phyloP scores from a whole-genome alignment of 2,329 filamentous ascomycete genomes.

The Phyllosticta paracitricarpa region DNA sequence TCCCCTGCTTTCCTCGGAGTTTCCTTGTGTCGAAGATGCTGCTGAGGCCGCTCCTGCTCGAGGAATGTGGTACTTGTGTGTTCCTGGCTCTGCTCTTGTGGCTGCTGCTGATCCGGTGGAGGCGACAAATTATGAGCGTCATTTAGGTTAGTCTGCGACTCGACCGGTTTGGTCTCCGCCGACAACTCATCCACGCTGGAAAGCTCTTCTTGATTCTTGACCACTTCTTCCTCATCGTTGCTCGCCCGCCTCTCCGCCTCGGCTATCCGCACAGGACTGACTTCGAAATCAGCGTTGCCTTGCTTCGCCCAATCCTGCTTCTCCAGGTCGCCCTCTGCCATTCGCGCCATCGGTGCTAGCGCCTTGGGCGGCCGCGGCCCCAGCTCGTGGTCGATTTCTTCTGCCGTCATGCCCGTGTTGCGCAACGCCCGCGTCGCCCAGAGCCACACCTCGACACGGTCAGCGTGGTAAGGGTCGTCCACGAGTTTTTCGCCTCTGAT shows the following conservation, averaged over 20 bases:
- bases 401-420: not conserved
- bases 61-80: not conserved
- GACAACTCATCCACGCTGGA: not conserved
- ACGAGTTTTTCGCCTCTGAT: not conserved
- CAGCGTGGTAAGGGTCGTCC: not conserved
- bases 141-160: not conserved
- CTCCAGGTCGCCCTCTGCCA: not conserved
- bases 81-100: not conserved
- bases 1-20: too few relatives aligned
- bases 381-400: not conserved
- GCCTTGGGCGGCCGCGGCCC: not conserved
- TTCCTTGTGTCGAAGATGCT: too few relatives aligned
- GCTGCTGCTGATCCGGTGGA: not conserved
- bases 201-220: not conserved
- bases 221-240: not conserved
- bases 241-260: not conserved
- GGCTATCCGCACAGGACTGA: not conserved
- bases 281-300: not conserved
- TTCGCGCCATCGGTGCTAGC: not conserved
- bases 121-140: not conserved
- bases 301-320: not conserved
- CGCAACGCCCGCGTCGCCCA: not conserved
- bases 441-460: not conserved
- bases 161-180: not conserved
- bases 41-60: not conserved